phyloP scores from a whole-genome alignment of 108 stramenopile genomes.

The Hondaea fermentalgiana region DNA sequence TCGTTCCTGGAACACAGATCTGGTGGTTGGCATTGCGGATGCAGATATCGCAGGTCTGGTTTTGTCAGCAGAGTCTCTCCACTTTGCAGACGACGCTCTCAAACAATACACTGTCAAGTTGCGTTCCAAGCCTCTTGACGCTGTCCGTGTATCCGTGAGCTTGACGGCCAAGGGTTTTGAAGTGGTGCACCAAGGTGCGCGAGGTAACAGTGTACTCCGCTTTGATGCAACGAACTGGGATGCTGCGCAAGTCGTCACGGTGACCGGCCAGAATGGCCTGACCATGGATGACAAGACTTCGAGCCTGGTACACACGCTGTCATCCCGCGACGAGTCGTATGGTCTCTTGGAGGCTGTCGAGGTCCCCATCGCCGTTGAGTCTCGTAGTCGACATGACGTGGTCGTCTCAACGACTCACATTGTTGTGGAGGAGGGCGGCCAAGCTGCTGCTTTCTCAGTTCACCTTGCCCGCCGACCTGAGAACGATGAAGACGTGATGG shows the following conservation, averaged over 20 bases:
- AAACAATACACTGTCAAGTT: not conserved
- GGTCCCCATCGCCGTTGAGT: not conserved
- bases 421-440: not conserved
- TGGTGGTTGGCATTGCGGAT: not conserved
- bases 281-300: not conserved
- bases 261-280: not conserved
- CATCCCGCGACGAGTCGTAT: not conserved
- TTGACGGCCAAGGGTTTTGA: not conserved
- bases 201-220: not conserved
- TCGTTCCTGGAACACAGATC: not conserved
- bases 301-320: not conserved
- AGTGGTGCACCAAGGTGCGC: not conserved
- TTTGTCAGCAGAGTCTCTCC: not conserved
- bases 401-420: not conserved
- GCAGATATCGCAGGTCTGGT: not conserved
- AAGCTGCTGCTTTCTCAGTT: not conserved
- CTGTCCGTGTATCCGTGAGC: not conserved
- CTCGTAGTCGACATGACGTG: not conserved
- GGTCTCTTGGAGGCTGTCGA: not conserved
- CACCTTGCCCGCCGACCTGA: not conserved
- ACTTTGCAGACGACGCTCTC: not conserved
- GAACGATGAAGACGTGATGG: not conserved
- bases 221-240: constrained; percentile 11
- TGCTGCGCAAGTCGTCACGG: not conserved
- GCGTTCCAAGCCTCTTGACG: not conserved